Evolutionary conservation across 2,329 filamentous ascomycete species (phyloP).

Genomic region (Emmonsia crescens): DNA sequence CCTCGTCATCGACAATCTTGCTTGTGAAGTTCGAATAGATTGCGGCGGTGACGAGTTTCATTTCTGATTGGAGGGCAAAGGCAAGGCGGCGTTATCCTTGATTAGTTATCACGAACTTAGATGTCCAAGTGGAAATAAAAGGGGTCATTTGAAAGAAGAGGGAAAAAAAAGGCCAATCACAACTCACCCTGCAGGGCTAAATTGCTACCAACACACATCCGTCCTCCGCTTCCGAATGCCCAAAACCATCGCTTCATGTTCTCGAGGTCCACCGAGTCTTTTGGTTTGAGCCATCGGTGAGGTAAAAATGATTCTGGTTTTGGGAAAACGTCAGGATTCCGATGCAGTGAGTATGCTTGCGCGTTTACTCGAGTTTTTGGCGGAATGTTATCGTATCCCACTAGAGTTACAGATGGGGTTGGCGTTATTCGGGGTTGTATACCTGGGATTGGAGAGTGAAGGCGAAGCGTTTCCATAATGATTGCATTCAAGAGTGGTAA

Average conservation of each 20-base stretch:
- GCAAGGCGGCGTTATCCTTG: background rate
- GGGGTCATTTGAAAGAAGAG: background rate
- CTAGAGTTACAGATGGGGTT: conserved; percentile 29
- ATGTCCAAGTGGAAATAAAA: background rate
- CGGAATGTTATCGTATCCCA: conserved; percentile 32
- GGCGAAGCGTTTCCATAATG: conserved; percentile 50
- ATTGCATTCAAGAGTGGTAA: conserved; percentile 49
- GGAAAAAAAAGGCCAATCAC: background rate
- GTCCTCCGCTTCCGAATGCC: conserved; percentile 40
- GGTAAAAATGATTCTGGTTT: conserved; percentile 39
- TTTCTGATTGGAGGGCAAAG: conserved; percentile 40
- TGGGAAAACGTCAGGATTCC: conserved; percentile 39
- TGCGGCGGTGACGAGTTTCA: conserved; percentile 59
- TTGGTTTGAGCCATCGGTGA: conserved; percentile 38
- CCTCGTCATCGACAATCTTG: conserved; percentile 49
- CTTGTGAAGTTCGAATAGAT: conserved; percentile 60
- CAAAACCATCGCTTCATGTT: conserved; percentile 41
- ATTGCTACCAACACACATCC: conserved; percentile 42
- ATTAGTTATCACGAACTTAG: background rate
- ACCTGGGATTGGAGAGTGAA: conserved; percentile 52
- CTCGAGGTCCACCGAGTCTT: conserved; percentile 28
- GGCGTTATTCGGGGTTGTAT: conserved; percentile 48
- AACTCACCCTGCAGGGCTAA: conserved; percentile 36
- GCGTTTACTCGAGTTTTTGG: conserved; percentile 35
- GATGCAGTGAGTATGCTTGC: conserved; percentile 44